Evolutionary conservation across 768 basidiomycete species (phyloP).

Genomic region (Ramaria rubella): DNA sequence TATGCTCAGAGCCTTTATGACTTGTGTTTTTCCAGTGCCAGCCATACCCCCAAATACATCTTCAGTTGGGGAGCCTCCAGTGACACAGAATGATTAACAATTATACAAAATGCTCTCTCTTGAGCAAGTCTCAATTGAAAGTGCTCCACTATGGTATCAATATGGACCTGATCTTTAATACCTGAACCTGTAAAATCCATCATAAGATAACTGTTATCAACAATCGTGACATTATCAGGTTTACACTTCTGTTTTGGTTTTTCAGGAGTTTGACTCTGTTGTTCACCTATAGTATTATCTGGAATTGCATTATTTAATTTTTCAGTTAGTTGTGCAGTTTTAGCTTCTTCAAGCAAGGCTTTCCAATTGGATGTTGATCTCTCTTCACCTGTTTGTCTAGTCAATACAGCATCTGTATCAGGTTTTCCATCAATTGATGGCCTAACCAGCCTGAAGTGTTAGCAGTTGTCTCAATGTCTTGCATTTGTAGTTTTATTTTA

Average conservation of each 20-base stretch:
- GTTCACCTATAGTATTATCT: too few species aligned
- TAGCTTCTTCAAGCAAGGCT: too few species aligned
- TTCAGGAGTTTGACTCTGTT: too few species aligned
- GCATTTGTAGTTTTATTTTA: background rate
- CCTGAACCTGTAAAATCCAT: background rate
- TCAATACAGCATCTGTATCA: background rate
- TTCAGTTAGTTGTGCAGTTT: too few species aligned
- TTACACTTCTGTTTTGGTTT: background rate
- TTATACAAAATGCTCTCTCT: too few species aligned
- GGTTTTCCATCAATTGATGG: background rate
- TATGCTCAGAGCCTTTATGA: background rate
- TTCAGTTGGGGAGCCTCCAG: background rate
- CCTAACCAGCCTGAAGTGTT: background rate
- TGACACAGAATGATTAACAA: too few species aligned
- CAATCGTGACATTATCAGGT: background rate
- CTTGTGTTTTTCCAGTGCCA: too few species aligned
- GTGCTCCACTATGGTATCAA: constrained; percentile 18
- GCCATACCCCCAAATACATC: too few species aligned
- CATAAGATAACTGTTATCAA: background rate
- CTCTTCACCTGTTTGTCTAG: background rate
- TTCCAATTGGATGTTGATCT: too few species aligned
- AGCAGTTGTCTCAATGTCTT: background rate
- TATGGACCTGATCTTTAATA: constrained; percentile 23
- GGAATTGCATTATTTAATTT: too few species aligned
- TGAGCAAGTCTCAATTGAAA: background rate